Percentiles rank a stretch among this genome's conserved stretches.
phyloP scores from a whole-genome alignment of 192 early-diverging fungal species.

The Backusella tuberculispora region DNA sequence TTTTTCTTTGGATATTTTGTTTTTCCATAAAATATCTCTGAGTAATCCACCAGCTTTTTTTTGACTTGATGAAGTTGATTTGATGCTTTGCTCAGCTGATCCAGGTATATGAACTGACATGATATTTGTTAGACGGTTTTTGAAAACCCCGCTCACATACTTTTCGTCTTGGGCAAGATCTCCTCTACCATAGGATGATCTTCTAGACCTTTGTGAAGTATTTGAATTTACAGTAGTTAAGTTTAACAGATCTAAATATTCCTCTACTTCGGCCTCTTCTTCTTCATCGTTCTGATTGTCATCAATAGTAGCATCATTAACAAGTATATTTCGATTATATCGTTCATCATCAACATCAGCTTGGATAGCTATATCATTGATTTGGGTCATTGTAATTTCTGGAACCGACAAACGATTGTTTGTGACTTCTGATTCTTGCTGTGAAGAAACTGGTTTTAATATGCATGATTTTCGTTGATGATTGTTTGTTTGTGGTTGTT shows the following conservation, averaged over 20 bases:
- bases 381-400: not conserved
- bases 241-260: not conserved
- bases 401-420: not conserved
- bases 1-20: not conserved
- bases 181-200: slow-evolving; percentile 24
- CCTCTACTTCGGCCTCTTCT: not conserved
- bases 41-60: not conserved
- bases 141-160: slow-evolving; percentile 9
- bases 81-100: not conserved
- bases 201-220: not conserved
- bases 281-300: not conserved
- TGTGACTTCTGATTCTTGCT: not conserved
- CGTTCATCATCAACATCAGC: no score
- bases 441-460: not conserved
- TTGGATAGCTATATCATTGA: not conserved
- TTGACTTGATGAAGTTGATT: not conserved
- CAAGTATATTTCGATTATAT: no score
- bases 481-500: not conserved
- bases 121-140: not conserved
- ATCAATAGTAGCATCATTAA: not conserved
- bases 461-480: not conserved
- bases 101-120: slow-evolving; percentile 20
- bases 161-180: slow-evolving; percentile 27
- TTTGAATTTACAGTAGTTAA: not conserved
- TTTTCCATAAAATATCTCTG: not conserved